phyloP scores from a whole-genome alignment of 108 stramenopile species.

The Thalassiosira profunda region DNA sequence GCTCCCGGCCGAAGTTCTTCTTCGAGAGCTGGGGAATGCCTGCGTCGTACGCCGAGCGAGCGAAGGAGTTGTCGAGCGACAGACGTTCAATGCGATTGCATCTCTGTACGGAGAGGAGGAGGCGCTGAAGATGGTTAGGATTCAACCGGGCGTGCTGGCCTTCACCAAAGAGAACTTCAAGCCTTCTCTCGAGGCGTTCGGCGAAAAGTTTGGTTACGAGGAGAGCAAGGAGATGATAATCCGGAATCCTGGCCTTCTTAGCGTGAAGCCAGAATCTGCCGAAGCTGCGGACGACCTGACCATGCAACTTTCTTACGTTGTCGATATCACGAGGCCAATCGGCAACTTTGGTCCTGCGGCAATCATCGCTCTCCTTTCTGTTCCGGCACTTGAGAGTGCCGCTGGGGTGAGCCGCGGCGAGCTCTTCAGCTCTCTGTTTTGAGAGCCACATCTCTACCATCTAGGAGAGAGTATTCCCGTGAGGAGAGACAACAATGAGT shows the following conservation, averaged over 20 bases:
- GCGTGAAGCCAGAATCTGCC: slow-evolving; percentile 70
- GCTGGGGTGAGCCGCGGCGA: slow-evolving; percentile 52
- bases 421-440: slow-evolving; percentile 25
- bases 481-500: no score
- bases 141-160: slow-evolving; percentile 69
- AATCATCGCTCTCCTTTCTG: slow-evolving; percentile 50
- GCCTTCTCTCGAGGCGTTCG: slow-evolving; percentile 60
- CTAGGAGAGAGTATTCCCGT: no score
- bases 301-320: slow-evolving; percentile 80
- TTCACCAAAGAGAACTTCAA: slow-evolving; percentile 69
- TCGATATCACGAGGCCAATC: slow-evolving; percentile 71
- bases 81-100: slow-evolving; percentile 76
- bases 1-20: slow-evolving; percentile 28
- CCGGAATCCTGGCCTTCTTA: slow-evolving; percentile 85
- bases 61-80: no score
- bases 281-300: slow-evolving; percentile 53
- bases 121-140: slow-evolving; percentile 84
- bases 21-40: slow-evolving; percentile 67
- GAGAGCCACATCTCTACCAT: neutral
- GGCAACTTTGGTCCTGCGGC: slow-evolving; percentile 52
- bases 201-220: slow-evolving; percentile 78
- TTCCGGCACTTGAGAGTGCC: slow-evolving; percentile 62
- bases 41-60: slow-evolving; percentile 21
- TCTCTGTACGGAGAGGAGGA: slow-evolving; percentile 83
- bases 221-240: slow-evolving; percentile 84